Conservation (phyloP, 1,284 basidiomycete genomes). For the Irpex sp. region DNA sequence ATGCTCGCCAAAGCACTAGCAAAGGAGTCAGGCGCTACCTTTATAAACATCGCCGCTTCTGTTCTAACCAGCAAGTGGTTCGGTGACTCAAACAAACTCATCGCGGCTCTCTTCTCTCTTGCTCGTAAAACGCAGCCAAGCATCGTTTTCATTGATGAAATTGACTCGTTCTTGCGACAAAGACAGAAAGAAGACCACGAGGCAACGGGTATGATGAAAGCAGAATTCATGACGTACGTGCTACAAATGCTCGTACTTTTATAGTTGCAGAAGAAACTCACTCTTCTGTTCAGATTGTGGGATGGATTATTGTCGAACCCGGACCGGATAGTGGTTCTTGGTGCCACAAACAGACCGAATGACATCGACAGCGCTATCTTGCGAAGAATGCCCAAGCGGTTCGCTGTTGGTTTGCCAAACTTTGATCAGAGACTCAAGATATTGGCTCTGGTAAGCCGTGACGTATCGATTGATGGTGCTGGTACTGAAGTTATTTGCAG, state of each 20-base stretch:
- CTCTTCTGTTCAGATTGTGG: conserved; percentile 68
- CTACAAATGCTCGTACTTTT: neutral
- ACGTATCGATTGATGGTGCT: neutral
- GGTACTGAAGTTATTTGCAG: conserved; percentile 34
- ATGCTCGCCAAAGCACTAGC: conserved; percentile 96
- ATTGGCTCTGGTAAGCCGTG: conserved; percentile 66
- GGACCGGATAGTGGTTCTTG: conserved; percentile 89
- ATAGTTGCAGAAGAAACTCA: neutral
- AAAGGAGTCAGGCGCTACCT: conserved; percentile 95
- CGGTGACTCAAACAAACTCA: conserved; percentile 97
- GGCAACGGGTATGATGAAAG: conserved; percentile 99
- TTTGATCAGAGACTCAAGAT: conserved; percentile 85
- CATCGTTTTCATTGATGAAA: conserved; percentile 84
- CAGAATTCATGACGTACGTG: conserved; percentile 97
- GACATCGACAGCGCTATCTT: conserved; percentile 97
- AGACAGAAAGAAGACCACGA: conserved; percentile 90
- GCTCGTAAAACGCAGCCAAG: conserved; percentile 72
- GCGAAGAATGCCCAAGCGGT: conserved; percentile 97
- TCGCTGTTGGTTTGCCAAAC: conserved; percentile 84
- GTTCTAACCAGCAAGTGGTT: conserved; percentile 93
- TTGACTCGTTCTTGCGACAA: conserved; percentile 89
- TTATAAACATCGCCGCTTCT: conserved; percentile 86
- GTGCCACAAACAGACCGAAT: conserved; percentile 92
- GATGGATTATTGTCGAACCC: conserved; percentile 89
- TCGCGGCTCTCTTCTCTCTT: conserved; percentile 81